phyloP scores from a whole-genome alignment of 108 stramenopile species.

The Nitzschia sp. region DNA sequence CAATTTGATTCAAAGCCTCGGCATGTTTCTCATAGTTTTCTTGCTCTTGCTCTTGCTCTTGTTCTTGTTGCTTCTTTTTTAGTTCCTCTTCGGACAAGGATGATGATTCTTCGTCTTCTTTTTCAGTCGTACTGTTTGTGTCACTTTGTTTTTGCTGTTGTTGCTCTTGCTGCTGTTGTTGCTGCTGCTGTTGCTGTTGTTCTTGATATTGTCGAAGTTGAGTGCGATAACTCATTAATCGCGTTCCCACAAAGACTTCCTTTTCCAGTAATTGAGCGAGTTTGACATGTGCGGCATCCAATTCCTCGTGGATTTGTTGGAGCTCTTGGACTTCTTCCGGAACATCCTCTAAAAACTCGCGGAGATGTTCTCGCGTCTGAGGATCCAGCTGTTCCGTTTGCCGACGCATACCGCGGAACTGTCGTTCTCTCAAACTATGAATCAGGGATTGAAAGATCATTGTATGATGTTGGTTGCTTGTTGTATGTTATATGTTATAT shows the following conservation, averaged over 20 bases:
- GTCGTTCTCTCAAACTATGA: conserved; percentile 4
- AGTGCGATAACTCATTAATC: not conserved
- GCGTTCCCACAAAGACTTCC: conserved; percentile 11
- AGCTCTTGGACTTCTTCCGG: conserved; percentile 8
- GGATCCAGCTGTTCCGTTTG: conserved; percentile 19
- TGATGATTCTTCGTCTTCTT: too few relatives aligned
- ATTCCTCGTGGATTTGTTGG: conserved; percentile 1
- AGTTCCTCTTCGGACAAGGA: not conserved
- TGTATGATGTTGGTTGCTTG: too few relatives aligned
- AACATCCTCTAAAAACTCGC: conserved; percentile 9
- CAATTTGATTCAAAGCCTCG: not conserved
- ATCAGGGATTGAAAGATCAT: conserved; percentile 3
- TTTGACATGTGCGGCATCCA: not conserved
- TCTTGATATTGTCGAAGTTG: conserved; percentile 1
- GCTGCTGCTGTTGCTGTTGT: not conserved
- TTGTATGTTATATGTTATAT: too few relatives aligned
- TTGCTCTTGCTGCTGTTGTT: not conserved
- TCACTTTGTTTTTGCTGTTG: not conserved
- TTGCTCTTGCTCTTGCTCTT: not conserved
- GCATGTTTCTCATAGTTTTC: not conserved
- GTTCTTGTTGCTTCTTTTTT: not conserved
- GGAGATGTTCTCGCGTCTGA: conserved; percentile 12
- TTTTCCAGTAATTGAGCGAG: conserved; percentile 2
- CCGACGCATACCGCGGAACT: conserved; percentile 4
- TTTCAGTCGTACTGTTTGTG: not conserved